Conservation (phyloP, 345 rosid genomes). For the Moringa oleifera region DNA sequence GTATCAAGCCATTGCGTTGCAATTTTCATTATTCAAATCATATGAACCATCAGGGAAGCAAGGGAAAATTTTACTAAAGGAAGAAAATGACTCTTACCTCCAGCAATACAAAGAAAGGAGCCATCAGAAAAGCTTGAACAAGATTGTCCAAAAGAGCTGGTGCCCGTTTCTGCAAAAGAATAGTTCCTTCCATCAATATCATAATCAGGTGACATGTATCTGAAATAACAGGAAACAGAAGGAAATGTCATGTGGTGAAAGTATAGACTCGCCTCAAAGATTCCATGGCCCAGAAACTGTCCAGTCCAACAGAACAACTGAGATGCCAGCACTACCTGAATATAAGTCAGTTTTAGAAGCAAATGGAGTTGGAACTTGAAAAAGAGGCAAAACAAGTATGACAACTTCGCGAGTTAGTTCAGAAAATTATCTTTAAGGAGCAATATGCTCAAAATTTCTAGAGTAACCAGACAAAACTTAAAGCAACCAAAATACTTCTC, state of each 20-base stretch:
- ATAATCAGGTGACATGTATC: neutral
- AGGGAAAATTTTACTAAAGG: neutral
- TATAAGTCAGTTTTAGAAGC: no score
- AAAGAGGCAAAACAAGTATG: neutral
- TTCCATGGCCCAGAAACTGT: constrained; percentile 80
- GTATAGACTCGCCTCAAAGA: constrained; percentile 65
- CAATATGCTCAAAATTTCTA: no score
- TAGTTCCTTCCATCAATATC: neutral
- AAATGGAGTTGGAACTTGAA: no score
- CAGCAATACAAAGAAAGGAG: constrained; percentile 89
- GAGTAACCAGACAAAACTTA: no score
- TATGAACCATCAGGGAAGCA: neutral
- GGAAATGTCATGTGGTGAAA: no score
- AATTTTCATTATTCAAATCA: neutral
- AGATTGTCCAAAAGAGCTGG: constrained; percentile 83
- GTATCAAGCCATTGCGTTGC: neutral
- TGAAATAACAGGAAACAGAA: neutral
- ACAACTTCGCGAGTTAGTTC: neutral
- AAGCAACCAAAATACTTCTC: no score
- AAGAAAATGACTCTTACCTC: constrained; percentile 42
- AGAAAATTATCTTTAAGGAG: no score
- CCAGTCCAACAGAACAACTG: constrained; percentile 76
- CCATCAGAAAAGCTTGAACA: constrained; percentile 72
- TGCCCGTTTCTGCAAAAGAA: constrained; percentile 59
- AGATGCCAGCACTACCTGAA: constrained; percentile 63